phyloP scores from a whole-genome alignment of 1,139 yeast genomes.

The Wickerhamomyces sp. region DNA sequence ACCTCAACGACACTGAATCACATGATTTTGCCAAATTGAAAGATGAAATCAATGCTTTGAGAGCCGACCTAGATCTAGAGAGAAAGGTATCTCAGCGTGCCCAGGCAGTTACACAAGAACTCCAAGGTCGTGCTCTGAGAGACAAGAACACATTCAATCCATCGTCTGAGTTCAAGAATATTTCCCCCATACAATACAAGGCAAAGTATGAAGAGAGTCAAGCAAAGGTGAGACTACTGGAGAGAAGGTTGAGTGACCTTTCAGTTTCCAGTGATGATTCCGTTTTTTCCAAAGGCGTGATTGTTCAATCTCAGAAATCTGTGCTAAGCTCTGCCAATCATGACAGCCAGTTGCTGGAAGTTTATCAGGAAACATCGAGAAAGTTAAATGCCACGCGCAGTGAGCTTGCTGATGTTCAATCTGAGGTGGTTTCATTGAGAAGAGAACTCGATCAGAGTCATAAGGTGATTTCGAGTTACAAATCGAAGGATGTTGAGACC shows the following conservation, averaged over 20 bases:
- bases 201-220: conserved; percentile 37
- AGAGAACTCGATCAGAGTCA: conserved; percentile 26
- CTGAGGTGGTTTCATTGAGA: conserved; percentile 47
- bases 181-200: conserved; percentile 23
- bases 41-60: conserved; percentile 34
- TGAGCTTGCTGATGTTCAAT: conserved; percentile 44
- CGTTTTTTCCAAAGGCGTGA: background rate
- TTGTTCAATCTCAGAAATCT: background rate
- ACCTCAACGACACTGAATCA: conserved; percentile 26
- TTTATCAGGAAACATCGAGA: conserved; percentile 52
- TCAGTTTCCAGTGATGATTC: background rate
- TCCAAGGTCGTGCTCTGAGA: conserved; percentile 25
- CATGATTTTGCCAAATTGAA: conserved; percentile 33
- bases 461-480: conserved; percentile 18
- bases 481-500: conserved; percentile 13
- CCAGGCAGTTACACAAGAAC: conserved; percentile 24
- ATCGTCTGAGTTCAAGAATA: conserved; percentile 1
- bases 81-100: conserved; percentile 28
- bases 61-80: conserved; percentile 31
- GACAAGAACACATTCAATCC: conserved; percentile 23
- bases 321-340: conserved; percentile 13
- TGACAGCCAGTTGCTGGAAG: conserved; percentile 43
- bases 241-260: conserved; percentile 31
- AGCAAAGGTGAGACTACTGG: conserved; percentile 39
- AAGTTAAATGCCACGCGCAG: conserved; percentile 46